phyloP scores from a whole-genome alignment of 257 asterid genomes.

The Scutellaria barbata region DNA sequence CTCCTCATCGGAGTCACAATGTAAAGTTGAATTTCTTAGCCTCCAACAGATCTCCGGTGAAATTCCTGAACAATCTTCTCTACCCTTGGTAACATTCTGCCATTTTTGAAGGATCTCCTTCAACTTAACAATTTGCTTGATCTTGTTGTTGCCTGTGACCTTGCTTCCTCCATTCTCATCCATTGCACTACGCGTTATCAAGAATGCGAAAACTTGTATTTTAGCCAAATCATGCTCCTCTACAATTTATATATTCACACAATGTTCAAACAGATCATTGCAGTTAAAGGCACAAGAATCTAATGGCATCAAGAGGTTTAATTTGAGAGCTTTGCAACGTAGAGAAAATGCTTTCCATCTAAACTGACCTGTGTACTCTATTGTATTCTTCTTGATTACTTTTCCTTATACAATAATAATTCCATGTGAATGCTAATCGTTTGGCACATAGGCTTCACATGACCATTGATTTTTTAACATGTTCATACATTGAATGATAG shows the following conservation, averaged over 20 bases:
- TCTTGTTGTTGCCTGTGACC: conserved; percentile 49
- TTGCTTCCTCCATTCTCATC: conserved; percentile 57
- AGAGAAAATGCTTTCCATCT: too few species aligned
- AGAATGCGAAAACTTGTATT: conserved; percentile 18
- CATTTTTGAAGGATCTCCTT: conserved; percentile 72
- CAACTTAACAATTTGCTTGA: conserved; percentile 65
- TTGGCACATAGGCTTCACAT: conserved; percentile 36
- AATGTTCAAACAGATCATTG: conserved; percentile 19
- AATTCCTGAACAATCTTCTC: conserved; percentile 40
- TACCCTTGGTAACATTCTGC: conserved; percentile 58
- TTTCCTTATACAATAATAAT: conserved; percentile 17
- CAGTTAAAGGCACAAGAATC: conserved; percentile 9
- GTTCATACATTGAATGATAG: conserved; percentile 28
- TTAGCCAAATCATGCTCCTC: conserved; percentile 38
- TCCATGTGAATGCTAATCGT: conserved; percentile 28
- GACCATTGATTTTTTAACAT: conserved; percentile 14
- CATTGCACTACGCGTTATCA: conserved; percentile 40
- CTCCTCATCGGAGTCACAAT: conserved; percentile 67
- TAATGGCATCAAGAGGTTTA: too few species aligned
- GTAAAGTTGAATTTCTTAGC: conserved; percentile 40
- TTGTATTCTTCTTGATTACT: conserved; percentile 22
- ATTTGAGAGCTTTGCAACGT: too few species aligned
- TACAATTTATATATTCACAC: conserved; percentile 34
- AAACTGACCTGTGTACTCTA: too few species aligned
- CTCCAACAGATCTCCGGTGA: conserved; percentile 53